Evolutionary conservation across 495 filamentous ascomycete species (phyloP).

Genomic region (Halenospora varia): DNA sequence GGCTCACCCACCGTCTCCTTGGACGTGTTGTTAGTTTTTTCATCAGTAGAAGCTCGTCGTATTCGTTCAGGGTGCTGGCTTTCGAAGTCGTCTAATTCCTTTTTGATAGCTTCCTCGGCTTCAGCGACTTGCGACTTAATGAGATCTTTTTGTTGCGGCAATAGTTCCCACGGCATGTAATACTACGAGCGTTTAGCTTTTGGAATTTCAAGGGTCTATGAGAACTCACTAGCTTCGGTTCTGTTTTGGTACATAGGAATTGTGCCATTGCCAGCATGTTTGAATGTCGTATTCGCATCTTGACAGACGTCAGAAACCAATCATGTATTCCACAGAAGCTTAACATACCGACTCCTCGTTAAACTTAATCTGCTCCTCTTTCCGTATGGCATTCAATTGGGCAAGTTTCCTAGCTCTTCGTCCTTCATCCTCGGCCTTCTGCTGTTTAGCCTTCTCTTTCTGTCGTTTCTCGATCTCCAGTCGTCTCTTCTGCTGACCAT

Average conservation of each 20-base stretch:
- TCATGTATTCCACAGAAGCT: not conserved
- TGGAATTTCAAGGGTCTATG: not conserved
- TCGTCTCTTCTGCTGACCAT: constrained; percentile 63
- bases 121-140: constrained; percentile 44
- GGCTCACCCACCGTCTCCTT: constrained; percentile 42
- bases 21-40: constrained; percentile 17
- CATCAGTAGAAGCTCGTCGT: constrained; percentile 10
- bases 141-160: constrained; percentile 42
- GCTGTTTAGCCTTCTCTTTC: constrained; percentile 73
- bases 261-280: constrained; percentile 63
- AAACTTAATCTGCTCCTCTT: constrained; percentile 69
- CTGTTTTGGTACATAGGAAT: constrained; percentile 67
- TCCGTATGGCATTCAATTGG: constrained; percentile 53
- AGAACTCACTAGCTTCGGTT: constrained; percentile 71
- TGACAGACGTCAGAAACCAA: constrained; percentile 25
- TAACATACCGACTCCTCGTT: constrained; percentile 72
- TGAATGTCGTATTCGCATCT: constrained; percentile 79
- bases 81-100: constrained; percentile 40
- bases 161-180: constrained; percentile 83
- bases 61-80: constrained; percentile 24
- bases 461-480: constrained; percentile 88
- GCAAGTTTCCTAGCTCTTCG: constrained; percentile 59
- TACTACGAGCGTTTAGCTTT: constrained; percentile 47
- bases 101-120: constrained; percentile 40
- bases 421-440: constrained; percentile 63